These are phyloP conservation scores for Didymella exigua DNA, from an alignment of 2,329 filamentous ascomycete genomes.

Conservation along the genomic window DNA sequence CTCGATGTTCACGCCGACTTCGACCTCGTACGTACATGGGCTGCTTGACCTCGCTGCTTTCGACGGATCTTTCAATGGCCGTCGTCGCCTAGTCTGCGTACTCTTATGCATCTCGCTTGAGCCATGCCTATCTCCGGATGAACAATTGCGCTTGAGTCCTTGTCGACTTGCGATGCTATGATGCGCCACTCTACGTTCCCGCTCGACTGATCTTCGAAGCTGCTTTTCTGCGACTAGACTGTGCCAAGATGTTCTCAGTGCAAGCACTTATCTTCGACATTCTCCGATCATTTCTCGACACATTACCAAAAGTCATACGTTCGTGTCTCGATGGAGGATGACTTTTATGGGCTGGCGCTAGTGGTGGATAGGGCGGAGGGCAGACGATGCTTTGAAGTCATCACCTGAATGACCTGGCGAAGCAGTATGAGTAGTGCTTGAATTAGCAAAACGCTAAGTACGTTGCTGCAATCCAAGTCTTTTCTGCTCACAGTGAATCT, in stretches of 20 bases:
- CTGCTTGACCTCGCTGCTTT: conserved; percentile 14
- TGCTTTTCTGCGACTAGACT: conserved; percentile 6
- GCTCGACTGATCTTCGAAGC: neutral
- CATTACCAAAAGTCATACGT: neutral
- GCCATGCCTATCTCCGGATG: conserved; percentile 11
- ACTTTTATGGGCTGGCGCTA: neutral
- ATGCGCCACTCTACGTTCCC: neutral
- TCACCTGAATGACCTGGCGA: neutral
- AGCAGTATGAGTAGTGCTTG: neutral
- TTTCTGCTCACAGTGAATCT: neutral
- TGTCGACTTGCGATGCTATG: neutral
- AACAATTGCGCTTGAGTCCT: conserved; percentile 1
- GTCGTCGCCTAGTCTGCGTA: conserved; percentile 11
- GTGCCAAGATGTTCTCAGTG: neutral
- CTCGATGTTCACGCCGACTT: conserved; percentile 3
- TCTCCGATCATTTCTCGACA: neutral
- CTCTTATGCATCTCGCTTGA: conserved; percentile 13
- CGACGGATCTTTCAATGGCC: neutral
- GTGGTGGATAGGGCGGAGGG: neutral
- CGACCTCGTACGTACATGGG: conserved; percentile 6
- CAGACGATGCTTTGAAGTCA: neutral
- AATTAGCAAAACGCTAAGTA: neutral
- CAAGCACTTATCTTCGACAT: neutral
- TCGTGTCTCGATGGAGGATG: neutral
- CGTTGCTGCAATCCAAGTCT: neutral